A percentile compares a stretch with the other conserved stretches of the same genome.
Conservation (phyloP, 2,329 filamentous ascomycete species). For the Diaporthe sp. region DNA sequence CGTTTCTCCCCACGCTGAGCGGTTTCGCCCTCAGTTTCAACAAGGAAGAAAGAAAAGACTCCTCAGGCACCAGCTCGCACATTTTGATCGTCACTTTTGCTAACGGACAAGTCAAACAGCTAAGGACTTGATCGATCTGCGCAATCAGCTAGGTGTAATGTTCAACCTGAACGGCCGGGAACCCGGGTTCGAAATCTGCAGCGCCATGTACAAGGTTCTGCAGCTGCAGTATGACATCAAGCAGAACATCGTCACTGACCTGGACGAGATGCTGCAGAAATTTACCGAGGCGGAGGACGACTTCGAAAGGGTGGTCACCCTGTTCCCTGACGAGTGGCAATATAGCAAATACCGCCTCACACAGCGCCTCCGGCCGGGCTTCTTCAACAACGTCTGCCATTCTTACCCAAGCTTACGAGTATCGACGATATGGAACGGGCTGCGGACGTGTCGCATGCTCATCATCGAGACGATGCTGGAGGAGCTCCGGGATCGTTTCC, state of each 20-base stretch:
- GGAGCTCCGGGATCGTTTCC: conserved; percentile 50
- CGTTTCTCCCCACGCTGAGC: background rate
- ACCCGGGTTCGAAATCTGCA: conserved; percentile 55
- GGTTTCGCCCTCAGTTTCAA: background rate
- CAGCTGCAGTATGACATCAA: conserved; percentile 60
- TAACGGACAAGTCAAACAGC: conserved; percentile 38
- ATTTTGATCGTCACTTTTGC: background rate
- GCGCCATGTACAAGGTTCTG: conserved; percentile 56
- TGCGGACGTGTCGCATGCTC: conserved; percentile 58
- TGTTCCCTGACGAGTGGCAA: conserved; percentile 53
- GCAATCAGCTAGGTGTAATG: conserved; percentile 51
- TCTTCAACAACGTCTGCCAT: conserved; percentile 55
- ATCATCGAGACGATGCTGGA: conserved; percentile 59
- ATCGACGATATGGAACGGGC: conserved; percentile 59
- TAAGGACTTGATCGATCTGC: conserved; percentile 56
- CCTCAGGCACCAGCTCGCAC: background rate
- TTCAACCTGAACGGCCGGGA: conserved; percentile 46
- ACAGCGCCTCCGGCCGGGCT: conserved; percentile 50
- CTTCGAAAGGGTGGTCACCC: conserved; percentile 51
- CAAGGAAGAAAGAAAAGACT: too few species aligned
- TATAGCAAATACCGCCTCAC: conserved; percentile 54
- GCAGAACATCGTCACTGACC: conserved; percentile 46
- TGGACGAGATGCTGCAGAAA: conserved; percentile 53
- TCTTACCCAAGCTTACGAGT: conserved; percentile 57
- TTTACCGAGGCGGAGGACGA: conserved; percentile 54